Base-by-base conservation (phyloP, 1,139 yeast species). In the Zygoascus sp. region DNA sequence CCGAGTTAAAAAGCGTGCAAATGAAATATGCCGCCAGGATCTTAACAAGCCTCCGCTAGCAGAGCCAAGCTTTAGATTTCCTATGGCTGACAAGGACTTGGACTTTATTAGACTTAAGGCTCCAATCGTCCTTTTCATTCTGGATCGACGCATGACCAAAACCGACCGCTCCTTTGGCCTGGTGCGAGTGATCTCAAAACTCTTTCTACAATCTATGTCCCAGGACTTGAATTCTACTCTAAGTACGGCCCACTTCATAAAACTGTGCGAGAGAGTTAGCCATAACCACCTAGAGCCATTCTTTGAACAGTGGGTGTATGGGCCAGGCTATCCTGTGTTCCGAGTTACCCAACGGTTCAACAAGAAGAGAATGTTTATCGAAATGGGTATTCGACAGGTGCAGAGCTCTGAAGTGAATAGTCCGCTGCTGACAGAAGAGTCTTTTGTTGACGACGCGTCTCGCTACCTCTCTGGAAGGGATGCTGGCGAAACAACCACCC, bases 91-190 rank as follows among this genome's bases (percentile, higher is more conserved):
- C 36, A 64, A 69, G 15, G 84, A 81, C 48, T 69, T 92, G 19
- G 72, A 68, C 1, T 88, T 87, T 55, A 67, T 92, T 15, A 74
- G 75, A 42, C 67, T 92, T 44, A 94, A 94, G 59, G 82, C 97
- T 0, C 97, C 97, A 0, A 72, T 89, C 49, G 92, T 94, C 0
- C 63, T 94, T 44, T 84, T 80, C 58, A 89, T 92, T 42, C 70
- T 94, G 27, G 97, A 94, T 63, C 77, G 87, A 47, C 72, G 98
- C 53, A 88, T 94, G 95, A 90, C 97, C 0, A 92, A 92, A 60
- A 88, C 97, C 0, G 98, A 94, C 61, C 82, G 90, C 56, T 85
- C 96, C 0, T 84, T 92, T 64, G 98, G 98, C 1, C 72, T 94
- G 50, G 81, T 92, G 1, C 78, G 98, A 53, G 97, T 89, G 0